Percentiles rank a stretch among this genome's conserved stretches.
These are phyloP conservation scores for Monosporozyma solicola DNA, from an alignment of 805 yeast species.

Conservation along the genomic window DNA sequence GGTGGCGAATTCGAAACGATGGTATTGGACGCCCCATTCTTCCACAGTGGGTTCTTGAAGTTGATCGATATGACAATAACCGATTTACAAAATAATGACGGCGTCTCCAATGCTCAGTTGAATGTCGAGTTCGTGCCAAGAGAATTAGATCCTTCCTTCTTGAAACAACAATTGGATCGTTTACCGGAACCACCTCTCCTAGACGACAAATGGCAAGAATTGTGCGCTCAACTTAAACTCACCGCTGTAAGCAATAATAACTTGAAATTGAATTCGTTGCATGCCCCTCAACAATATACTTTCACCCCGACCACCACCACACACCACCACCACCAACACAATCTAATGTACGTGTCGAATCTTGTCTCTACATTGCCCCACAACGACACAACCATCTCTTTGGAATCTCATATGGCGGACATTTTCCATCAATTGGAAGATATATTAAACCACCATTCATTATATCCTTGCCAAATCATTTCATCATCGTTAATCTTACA, in stretches of 20 bases:
- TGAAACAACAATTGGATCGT: constrained; percentile 26
- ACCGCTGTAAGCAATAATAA: too few relatives aligned
- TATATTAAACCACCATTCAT: constrained; percentile 25
- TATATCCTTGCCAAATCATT: constrained; percentile 42
- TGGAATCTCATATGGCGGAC: constrained; percentile 40
- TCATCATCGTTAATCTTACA: constrained; percentile 51
- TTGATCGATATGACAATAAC: constrained; percentile 32
- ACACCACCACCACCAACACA: constrained; percentile 15
- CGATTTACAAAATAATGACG: constrained; percentile 47
- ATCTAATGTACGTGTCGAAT: constrained; percentile 38
- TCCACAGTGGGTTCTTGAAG: constrained; percentile 42
- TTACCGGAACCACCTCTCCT: constrained; percentile 27
- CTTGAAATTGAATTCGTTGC: neutral
- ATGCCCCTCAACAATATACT: neutral
- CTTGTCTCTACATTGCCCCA: constrained; percentile 25
- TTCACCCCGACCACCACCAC: neutral
- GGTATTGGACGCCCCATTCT: constrained; percentile 85
- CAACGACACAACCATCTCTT: constrained; percentile 4
- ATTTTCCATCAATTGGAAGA: constrained; percentile 39
- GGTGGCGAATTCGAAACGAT: constrained; percentile 97
- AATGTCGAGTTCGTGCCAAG: constrained; percentile 42
- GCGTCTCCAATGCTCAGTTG: constrained; percentile 59
- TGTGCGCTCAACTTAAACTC: neutral
- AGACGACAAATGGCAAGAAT: constrained; percentile 17
- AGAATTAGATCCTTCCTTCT: constrained; percentile 17